Evolutionary conservation across 306 rosid species (phyloP).

Genomic region (Medicago lupulina): DNA sequence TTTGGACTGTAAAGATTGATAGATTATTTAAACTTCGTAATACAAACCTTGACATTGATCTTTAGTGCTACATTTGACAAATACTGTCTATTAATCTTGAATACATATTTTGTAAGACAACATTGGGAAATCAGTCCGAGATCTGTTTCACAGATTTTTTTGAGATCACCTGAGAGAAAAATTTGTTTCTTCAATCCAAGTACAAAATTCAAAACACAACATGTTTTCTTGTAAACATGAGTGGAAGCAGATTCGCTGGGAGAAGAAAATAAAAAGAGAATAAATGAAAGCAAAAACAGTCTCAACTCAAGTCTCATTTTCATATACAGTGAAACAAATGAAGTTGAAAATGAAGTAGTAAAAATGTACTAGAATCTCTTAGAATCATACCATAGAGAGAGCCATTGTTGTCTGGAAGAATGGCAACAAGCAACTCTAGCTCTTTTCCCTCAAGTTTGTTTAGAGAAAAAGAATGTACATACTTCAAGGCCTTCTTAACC

Average conservation of each 20-base stretch:
- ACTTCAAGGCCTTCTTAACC: constrained; percentile 55
- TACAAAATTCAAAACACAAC: background rate
- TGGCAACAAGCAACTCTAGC: constrained; percentile 49
- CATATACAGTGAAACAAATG: background rate
- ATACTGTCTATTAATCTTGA: constrained; percentile 61
- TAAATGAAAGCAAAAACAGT: background rate
- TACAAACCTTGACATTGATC: constrained; percentile 70
- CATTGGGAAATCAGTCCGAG: constrained; percentile 77
- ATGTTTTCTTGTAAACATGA: background rate
- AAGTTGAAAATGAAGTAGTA: constrained; percentile 4
- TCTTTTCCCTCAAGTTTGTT: constrained; percentile 51
- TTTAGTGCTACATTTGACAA: constrained; percentile 65
- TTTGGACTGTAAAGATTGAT: background rate
- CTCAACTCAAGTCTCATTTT: background rate
- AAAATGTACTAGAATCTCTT: constrained; percentile 6
- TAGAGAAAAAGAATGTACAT: constrained; percentile 44
- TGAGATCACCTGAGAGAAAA: constrained; percentile 64
- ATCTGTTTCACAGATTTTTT: constrained; percentile 77
- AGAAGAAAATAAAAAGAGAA: background rate
- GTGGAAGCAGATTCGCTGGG: background rate
- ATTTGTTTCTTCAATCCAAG: constrained; percentile 27
- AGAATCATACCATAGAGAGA: constrained; percentile 51
- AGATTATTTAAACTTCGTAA: constrained; percentile 1
- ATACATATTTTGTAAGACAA: constrained; percentile 73
- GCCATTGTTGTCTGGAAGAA: constrained; percentile 58